Evolutionary conservation across 1,284 basidiomycete genomes (phyloP).

Genomic region (Uromyces viciae-fabae): DNA sequence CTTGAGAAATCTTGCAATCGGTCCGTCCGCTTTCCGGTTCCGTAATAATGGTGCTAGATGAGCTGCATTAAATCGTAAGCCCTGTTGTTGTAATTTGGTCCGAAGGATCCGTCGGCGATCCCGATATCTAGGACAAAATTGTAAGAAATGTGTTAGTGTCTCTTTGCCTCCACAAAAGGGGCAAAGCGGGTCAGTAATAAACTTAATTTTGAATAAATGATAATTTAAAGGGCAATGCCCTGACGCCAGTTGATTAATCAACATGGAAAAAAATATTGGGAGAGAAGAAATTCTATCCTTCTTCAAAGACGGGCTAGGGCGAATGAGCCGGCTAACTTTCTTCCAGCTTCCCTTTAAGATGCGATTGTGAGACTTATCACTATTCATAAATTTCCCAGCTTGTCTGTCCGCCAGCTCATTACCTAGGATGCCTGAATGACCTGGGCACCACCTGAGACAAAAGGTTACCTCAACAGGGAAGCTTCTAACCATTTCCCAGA

Average conservation of each 20-base stretch:
- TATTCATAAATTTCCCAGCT: not conserved
- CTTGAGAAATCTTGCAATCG: no score
- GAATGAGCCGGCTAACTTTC: not conserved
- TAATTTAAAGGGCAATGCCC: not conserved
- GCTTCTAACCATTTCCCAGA: not conserved
- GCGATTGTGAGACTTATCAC: not conserved
- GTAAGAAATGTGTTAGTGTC: slow-evolving; percentile 5
- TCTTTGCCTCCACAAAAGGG: not conserved
- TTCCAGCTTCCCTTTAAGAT: not conserved
- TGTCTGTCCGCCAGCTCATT: slow-evolving; percentile 17
- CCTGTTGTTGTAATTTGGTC: not conserved
- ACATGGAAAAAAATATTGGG: not conserved
- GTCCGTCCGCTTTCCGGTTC: no score
- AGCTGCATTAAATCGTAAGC: no score
- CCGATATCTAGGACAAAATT: not conserved
- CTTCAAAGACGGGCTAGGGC: not conserved
- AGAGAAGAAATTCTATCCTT: not conserved
- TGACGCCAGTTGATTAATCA: not conserved
- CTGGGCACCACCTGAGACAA: not conserved
- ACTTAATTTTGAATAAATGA: not conserved
- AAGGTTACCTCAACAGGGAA: not conserved
- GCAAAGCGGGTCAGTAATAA: not conserved
- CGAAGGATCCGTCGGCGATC: not conserved
- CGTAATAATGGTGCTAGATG: no score
- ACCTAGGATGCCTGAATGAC: not conserved